phyloP scores from a whole-genome alignment of 495 filamentous ascomycete genomes.

The Xylaria telfairii region DNA sequence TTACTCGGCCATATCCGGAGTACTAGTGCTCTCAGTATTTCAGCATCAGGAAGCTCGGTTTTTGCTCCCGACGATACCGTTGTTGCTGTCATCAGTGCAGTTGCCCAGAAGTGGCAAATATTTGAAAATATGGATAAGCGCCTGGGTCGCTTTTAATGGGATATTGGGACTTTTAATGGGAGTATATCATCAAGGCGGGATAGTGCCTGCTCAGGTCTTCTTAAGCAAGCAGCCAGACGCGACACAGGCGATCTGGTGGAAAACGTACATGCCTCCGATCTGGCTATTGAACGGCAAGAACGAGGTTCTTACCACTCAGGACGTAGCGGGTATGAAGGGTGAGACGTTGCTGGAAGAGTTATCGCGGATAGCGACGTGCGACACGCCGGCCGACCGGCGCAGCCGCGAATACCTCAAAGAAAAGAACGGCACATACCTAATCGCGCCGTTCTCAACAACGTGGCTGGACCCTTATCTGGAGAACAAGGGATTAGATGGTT shows the following conservation, averaged over 20 bases:
- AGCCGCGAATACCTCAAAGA: slow-evolving; percentile 57
- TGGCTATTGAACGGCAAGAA: slow-evolving; percentile 87
- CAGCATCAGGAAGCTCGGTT: slow-evolving; percentile 97
- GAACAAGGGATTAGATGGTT: slow-evolving; percentile 52
- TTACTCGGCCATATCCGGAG: slow-evolving; percentile 81
- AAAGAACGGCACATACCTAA: slow-evolving; percentile 64
- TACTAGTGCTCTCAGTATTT: slow-evolving; percentile 79
- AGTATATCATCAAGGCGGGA: slow-evolving; percentile 90
- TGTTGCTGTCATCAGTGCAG: slow-evolving; percentile 83
- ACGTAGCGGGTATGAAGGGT: slow-evolving; percentile 82
- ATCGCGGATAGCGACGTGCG: slow-evolving; percentile 63
- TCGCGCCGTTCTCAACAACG: slow-evolving; percentile 73
- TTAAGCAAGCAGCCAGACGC: slow-evolving; percentile 63
- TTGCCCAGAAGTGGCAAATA: slow-evolving; percentile 63
- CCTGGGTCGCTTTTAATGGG: slow-evolving; percentile 87
- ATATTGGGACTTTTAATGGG: slow-evolving; percentile 84
- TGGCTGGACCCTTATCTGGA: slow-evolving; percentile 70
- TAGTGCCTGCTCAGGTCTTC: slow-evolving; percentile 80
- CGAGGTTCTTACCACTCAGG: slow-evolving; percentile 68
- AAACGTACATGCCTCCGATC: slow-evolving; percentile 91
- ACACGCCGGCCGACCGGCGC: slow-evolving; percentile 55
- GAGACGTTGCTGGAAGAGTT: slow-evolving; percentile 65
- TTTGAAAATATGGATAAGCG: slow-evolving; percentile 62
- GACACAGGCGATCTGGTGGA: slow-evolving; percentile 91
- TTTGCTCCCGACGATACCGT: slow-evolving; percentile 82